Conservation (phyloP, 2,329 filamentous ascomycete species). For the Aureobasidium zeae region DNA sequence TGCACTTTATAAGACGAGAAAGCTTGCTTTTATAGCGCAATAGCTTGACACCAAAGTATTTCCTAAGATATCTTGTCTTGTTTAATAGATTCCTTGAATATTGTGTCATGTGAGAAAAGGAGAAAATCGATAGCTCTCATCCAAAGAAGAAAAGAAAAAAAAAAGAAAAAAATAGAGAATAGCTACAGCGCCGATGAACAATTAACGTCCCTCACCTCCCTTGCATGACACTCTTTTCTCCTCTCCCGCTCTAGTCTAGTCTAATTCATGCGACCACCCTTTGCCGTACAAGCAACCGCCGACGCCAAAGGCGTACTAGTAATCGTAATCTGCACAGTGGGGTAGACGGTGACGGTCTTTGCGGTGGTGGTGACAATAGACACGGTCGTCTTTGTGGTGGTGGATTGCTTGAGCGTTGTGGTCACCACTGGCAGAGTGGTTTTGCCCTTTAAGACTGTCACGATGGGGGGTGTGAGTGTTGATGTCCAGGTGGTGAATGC, state of each 20-base stretch:
- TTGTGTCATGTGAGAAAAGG: too few species aligned
- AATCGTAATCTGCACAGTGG: slow-evolving; percentile 16
- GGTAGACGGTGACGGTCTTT: slow-evolving; percentile 10
- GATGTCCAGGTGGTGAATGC: neutral
- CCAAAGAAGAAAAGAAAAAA: neutral
- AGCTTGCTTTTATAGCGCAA: too few species aligned
- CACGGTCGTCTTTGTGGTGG: slow-evolving; percentile 13
- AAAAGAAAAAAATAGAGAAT: neutral
- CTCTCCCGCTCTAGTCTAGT: too few species aligned
- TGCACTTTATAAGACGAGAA: too few species aligned
- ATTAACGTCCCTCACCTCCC: neutral
- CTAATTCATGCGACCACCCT: slow-evolving; percentile 20
- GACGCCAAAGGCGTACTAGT: slow-evolving; percentile 14
- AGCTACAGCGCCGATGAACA: neutral
- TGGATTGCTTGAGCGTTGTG: neutral
- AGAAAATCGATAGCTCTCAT: neutral
- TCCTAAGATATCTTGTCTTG: too few species aligned
- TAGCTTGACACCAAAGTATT: too few species aligned
- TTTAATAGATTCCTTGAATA: too few species aligned
- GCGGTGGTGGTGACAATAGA: slow-evolving; percentile 9
- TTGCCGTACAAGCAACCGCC: slow-evolving; percentile 18
- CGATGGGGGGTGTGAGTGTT: slow-evolving; percentile 3
- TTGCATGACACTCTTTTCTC: too few species aligned
- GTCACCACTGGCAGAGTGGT: slow-evolving; percentile 7
- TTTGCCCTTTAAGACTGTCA: slow-evolving; percentile 13